phyloP scores from a whole-genome alignment of 768 basidiomycete genomes.

The Russula brevipes region DNA sequence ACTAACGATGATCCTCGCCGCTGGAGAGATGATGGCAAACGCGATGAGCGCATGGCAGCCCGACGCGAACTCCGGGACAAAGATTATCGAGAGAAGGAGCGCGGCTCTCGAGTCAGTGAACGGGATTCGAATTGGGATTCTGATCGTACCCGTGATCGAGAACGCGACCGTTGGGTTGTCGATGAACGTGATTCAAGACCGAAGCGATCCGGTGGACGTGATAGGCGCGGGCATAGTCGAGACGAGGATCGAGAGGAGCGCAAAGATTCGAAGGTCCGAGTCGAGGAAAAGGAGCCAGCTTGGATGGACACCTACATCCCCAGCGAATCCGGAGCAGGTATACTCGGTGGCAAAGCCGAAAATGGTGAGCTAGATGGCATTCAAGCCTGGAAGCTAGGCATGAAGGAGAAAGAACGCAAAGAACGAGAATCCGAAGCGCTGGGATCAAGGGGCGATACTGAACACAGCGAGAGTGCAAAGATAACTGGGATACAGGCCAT shows the following conservation, averaged over 20 bases:
- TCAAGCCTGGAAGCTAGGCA: slow-evolving; percentile 81
- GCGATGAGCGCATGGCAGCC: slow-evolving; percentile 67
- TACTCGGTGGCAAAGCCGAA: slow-evolving; percentile 54
- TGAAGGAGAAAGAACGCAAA: slow-evolving; percentile 69
- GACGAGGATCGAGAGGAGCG: slow-evolving; percentile 41
- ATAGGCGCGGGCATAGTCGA: slow-evolving; percentile 51
- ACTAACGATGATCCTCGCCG: slow-evolving; percentile 65
- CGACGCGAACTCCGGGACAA: slow-evolving; percentile 48
- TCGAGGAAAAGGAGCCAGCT: slow-evolving; percentile 80
- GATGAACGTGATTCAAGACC: slow-evolving; percentile 66
- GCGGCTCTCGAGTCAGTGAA: slow-evolving; percentile 35
- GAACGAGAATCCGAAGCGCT: slow-evolving; percentile 36
- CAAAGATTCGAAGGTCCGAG: slow-evolving; percentile 49
- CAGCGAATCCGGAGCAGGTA: slow-evolving; percentile 48
- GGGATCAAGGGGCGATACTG: slow-evolving; percentile 17
- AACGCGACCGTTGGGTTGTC: slow-evolving; percentile 49
- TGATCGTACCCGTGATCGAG: slow-evolving; percentile 33
- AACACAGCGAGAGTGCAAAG: slow-evolving; percentile 28
- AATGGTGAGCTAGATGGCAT: slow-evolving; percentile 77
- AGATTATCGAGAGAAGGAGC: slow-evolving; percentile 36
- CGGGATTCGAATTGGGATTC: slow-evolving; percentile 25
- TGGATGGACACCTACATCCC: slow-evolving; percentile 92
- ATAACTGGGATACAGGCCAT: slow-evolving; percentile 18
- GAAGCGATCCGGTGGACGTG: slow-evolving; percentile 56
- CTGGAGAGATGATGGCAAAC: slow-evolving; percentile 79